Percentiles rank a stretch among this genome's conserved stretches.
These are phyloP conservation scores for Ustilago trichophora DNA, from an alignment of 1,284 basidiomycete species.

Conservation along the genomic window DNA sequence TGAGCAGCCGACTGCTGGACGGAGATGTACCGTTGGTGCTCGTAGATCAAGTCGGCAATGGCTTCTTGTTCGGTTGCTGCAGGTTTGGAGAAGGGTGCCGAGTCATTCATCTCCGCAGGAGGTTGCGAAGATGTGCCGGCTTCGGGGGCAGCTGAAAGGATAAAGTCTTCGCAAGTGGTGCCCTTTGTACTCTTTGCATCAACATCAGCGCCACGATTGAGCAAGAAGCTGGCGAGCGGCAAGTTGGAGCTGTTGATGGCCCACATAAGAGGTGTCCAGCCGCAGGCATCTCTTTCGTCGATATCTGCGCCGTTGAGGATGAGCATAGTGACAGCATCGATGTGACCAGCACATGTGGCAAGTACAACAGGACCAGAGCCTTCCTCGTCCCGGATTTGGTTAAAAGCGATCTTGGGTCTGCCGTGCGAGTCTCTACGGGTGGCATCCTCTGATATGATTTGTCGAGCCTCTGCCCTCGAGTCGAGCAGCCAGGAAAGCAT, in stretches of 20 bases:
- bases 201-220: conserved; percentile 78
- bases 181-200: conserved; percentile 53
- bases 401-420: conserved; percentile 13
- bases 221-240: conserved; percentile 87
- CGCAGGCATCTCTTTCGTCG: conserved; percentile 67
- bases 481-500: conserved; percentile 57
- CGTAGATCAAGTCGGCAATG: conserved; percentile 58
- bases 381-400: conserved; percentile 48
- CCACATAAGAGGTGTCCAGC: conserved; percentile 94
- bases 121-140: conserved; percentile 21
- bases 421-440: conserved; percentile 9
- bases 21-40: conserved; percentile 44
- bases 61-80: conserved; percentile 43
- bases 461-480: conserved; percentile 23
- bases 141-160: conserved; percentile 52
- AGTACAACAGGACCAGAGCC: conserved; percentile 55
- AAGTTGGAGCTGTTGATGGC: conserved; percentile 87
- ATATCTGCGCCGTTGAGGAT: conserved; percentile 51
- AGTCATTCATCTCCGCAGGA: background rate
- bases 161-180: conserved; percentile 58
- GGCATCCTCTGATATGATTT: conserved; percentile 13
- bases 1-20: conserved; percentile 40
- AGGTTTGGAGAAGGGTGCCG: background rate
- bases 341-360: conserved; percentile 53
- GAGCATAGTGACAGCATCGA: conserved; percentile 56